Base-by-base conservation (phyloP, 2,329 filamentous ascomycete genomes). In the Colletotrichum spaethianum region DNA sequence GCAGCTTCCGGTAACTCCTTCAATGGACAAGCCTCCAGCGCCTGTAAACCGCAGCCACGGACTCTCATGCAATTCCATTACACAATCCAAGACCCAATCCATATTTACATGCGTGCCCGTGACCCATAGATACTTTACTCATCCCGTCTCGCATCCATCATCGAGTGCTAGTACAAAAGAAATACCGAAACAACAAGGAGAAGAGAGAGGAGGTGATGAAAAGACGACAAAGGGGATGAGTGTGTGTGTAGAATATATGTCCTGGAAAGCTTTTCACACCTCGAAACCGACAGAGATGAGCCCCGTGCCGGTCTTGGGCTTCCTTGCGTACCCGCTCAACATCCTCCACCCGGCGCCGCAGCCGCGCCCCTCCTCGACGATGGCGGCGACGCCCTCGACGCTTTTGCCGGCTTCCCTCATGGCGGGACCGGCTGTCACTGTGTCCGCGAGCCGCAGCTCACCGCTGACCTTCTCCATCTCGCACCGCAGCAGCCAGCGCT, bases 401-500 rank as follows among this genome's bases (percentile, higher is more conserved):
- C 87, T 89, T 79, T 88, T 88, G 71, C 86, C 88, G 9, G 90
- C 89, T 82, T 89, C 86, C 65, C 82, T 81, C 80, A 89, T 86
- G 59, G 87, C 85, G 55, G 83, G 80, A 28, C 87, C 84, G 12
- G 87, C 80, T 46, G 85, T 86, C 38, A 87, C 86, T 5, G 83
- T 89, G 76, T 90, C 87, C 5, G 82, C 83, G 31, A 90, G 84
- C 14, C 88, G 82, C 73, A 88, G 81, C 79, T 94, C 92, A 33
- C 93, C 93, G 79, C 94, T 86, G 5, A 86, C 86, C 81, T 89
- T 96, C 85, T 98, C 95, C 83, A 92, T 89, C 84, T 96, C 93
- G 77, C 96, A 89, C 78, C 94, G 94, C 75, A 98, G 84, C 81
- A 98, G 89, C 96, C 96, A 99, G 80, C 94, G 93, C 88, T 99